A percentile compares a stretch with the other conserved stretches of the same genome.
phyloP scores from a whole-genome alignment of 2,329 filamentous ascomycete genomes.

The Phyllosticta ampelicida region DNA sequence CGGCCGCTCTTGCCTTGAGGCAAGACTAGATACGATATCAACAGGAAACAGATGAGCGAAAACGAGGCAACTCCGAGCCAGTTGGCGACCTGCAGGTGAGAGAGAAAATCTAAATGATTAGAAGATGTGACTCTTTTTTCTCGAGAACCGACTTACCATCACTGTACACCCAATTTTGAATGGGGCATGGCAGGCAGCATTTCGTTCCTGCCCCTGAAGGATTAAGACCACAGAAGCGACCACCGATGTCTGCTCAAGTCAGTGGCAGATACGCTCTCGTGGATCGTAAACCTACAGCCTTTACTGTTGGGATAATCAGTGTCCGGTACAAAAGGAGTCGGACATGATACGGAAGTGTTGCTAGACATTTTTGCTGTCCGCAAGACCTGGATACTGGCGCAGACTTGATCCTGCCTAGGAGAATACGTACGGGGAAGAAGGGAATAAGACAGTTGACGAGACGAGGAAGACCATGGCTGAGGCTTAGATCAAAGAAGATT shows the following conservation, averaged over 20 bases:
- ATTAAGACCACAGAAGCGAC: conserved; percentile 42
- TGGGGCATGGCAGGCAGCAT: conserved; percentile 79
- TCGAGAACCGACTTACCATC: conserved; percentile 31
- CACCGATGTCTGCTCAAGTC: conserved; percentile 29
- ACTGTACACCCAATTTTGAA: conserved; percentile 59
- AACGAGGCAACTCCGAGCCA: conserved; percentile 68
- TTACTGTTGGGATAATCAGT: conserved; percentile 14
- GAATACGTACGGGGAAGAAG: background rate
- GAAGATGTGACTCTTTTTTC: background rate
- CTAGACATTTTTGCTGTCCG: background rate
- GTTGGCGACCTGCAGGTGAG: conserved; percentile 46
- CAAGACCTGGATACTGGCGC: background rate
- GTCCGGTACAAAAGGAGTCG: conserved; percentile 17
- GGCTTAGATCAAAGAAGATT: background rate
- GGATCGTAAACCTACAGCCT: conserved; percentile 16
- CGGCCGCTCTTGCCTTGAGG: conserved; percentile 75
- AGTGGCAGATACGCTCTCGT: background rate
- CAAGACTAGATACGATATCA: conserved; percentile 67
- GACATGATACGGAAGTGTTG: conserved; percentile 11
- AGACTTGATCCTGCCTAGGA: background rate
- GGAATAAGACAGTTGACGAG: background rate
- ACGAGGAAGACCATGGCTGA: background rate
- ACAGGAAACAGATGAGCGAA: conserved; percentile 58
- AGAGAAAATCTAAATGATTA: background rate
- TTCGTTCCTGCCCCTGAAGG: conserved; percentile 36